phyloP scores from a whole-genome alignment of 805 yeast species.

The Metschnikowia arizonensis region DNA sequence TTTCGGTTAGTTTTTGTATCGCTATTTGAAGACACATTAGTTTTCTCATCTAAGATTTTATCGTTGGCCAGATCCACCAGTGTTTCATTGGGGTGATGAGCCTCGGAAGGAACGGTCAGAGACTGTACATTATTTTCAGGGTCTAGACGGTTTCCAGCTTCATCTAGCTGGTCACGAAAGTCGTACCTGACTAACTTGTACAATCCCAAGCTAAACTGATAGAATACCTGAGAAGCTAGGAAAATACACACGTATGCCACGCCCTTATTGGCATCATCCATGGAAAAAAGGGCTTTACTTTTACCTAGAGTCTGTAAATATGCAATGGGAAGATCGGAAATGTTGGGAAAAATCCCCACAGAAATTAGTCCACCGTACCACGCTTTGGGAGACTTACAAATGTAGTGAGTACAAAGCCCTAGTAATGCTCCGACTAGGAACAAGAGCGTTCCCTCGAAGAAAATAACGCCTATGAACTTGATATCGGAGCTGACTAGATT shows the following conservation, averaged over 20 bases:
- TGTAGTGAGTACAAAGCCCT: slow-evolving; percentile 42
- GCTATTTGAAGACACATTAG: not conserved
- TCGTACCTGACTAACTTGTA: slow-evolving; percentile 68
- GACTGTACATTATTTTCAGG: not conserved
- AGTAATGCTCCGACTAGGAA: slow-evolving; percentile 48
- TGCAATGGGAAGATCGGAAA: slow-evolving; percentile 82
- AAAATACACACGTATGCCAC: slow-evolving; percentile 81
- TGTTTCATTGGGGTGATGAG: no score
- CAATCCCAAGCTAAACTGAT: slow-evolving; percentile 74
- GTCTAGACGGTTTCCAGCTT: slow-evolving; percentile 2
- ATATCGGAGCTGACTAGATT: slow-evolving; percentile 66
- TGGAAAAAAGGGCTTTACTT: slow-evolving; percentile 51
- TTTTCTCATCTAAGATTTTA: not conserved
- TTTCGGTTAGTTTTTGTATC: not conserved
- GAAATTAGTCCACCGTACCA: slow-evolving; percentile 76
- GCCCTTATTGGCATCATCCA: slow-evolving; percentile 64
- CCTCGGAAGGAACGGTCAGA: no score
- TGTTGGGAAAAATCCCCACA: slow-evolving; percentile 74
- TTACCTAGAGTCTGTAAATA: slow-evolving; percentile 69
- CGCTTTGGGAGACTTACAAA: slow-evolving; percentile 59
- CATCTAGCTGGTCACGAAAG: slow-evolving; percentile 42
- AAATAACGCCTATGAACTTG: slow-evolving; percentile 63
- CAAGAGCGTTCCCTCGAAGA: slow-evolving; percentile 45
- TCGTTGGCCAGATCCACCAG: not conserved
- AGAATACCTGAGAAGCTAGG: slow-evolving; percentile 60